phyloP scores from a whole-genome alignment of 805 yeast species.

The Candida wancherniae region DNA sequence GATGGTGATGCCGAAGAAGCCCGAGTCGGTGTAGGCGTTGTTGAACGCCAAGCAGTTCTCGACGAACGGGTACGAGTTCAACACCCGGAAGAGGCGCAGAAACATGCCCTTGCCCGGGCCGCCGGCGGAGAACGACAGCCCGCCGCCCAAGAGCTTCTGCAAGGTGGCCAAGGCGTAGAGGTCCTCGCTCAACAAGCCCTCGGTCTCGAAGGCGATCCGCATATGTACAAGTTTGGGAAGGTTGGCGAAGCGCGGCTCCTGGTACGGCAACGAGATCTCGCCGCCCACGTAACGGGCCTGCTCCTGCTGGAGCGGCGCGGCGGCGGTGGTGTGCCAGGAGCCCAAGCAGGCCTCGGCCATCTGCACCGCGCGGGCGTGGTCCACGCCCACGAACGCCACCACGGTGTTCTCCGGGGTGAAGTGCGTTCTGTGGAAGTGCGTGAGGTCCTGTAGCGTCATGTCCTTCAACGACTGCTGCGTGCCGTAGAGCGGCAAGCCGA shows the following conservation, averaged over 20 bases:
- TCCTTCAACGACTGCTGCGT: slow-evolving; percentile 62
- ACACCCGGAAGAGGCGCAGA: slow-evolving; percentile 83
- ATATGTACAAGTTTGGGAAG: slow-evolving; percentile 79
- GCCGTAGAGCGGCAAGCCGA: slow-evolving; percentile 84
- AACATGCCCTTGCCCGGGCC: slow-evolving; percentile 99
- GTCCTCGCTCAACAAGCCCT: slow-evolving; percentile 77
- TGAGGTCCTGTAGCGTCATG: slow-evolving; percentile 49
- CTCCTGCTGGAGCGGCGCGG: slow-evolving; percentile 36
- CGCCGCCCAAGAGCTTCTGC: slow-evolving; percentile 91
- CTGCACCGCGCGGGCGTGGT: slow-evolving; percentile 61
- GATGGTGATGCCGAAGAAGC: slow-evolving; percentile 83
- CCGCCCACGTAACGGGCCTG: slow-evolving; percentile 59
- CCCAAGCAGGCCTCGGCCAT: slow-evolving; percentile 63
- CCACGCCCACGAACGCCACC: slow-evolving; percentile 83
- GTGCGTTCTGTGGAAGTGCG: slow-evolving; percentile 57
- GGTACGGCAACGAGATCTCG: slow-evolving; percentile 35
- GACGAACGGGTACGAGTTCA: slow-evolving; percentile 86
- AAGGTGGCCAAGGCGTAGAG: slow-evolving; percentile 86
- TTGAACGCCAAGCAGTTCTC: slow-evolving; percentile 87
- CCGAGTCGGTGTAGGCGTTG: slow-evolving; percentile 86
- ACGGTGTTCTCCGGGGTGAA: slow-evolving; percentile 80
- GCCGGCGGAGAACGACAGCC: slow-evolving; percentile 96
- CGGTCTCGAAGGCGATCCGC: slow-evolving; percentile 84
- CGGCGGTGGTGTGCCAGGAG: slow-evolving; percentile 38
- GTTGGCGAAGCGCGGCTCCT: slow-evolving; percentile 37